A percentile compares a stretch with the other conserved stretches of the same genome.
phyloP scores from a whole-genome alignment of 2,329 filamentous ascomycete genomes.

The Tetracladium maxilliforme region DNA sequence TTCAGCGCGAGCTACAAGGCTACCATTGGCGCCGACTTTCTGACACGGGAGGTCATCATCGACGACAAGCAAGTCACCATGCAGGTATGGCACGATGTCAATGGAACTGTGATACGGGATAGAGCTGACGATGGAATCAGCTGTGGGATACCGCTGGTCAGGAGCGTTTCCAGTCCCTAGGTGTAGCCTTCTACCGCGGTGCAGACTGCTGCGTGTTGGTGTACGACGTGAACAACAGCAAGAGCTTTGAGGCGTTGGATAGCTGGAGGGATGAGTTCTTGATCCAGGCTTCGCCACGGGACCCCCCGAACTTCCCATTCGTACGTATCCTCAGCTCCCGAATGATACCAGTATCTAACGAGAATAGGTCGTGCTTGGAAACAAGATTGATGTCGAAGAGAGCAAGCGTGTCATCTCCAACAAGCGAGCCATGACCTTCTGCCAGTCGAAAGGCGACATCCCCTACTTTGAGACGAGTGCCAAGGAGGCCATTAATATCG shows the following conservation, averaged over 20 bases:
- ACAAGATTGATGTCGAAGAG: conserved; percentile 98
- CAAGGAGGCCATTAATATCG: conserved; percentile 96
- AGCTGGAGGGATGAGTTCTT: conserved; percentile 98
- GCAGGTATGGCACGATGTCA: conserved; percentile 49
- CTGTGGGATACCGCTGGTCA: conserved; percentile 97
- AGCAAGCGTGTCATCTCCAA: conserved; percentile 93
- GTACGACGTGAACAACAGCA: conserved; percentile 97
- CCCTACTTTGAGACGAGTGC: conserved; percentile 99
- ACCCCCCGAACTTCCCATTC: conserved; percentile 95
- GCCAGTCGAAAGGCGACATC: conserved; percentile 91
- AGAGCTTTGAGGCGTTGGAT: conserved; percentile 96
- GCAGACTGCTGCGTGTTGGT: conserved; percentile 97
- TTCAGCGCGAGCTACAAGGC: conserved; percentile 99
- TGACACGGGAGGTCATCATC: conserved; percentile 94
- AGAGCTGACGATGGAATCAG: conserved; percentile 35
- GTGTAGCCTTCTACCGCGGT: conserved; percentile 93
- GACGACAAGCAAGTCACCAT: conserved; percentile 97
- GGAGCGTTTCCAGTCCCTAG: conserved; percentile 92
- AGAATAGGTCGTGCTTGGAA: conserved; percentile 74
- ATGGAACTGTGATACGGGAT: neutral
- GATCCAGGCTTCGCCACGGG: conserved; percentile 90
- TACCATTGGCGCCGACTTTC: conserved; percentile 95
- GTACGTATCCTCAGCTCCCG: conserved; percentile 35
- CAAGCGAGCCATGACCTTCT: conserved; percentile 94
- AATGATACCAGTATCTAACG: conserved; percentile 6